Base-by-base conservation (phyloP, 169 alveolate species). In the Amoebophrya sp. region DNA sequence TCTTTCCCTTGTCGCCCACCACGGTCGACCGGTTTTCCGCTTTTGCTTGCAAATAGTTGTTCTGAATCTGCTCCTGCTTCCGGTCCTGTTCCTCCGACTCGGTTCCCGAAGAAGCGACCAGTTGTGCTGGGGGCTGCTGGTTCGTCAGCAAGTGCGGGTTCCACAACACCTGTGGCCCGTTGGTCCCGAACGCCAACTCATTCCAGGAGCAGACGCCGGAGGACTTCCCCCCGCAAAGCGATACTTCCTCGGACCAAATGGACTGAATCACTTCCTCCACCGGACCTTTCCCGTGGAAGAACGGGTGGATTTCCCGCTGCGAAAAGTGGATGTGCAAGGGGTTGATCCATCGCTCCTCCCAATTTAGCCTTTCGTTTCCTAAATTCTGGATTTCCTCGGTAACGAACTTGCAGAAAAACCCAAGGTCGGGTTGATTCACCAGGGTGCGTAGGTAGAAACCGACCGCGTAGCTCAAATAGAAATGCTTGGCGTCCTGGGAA, bases 301-400 rank as follows among this genome's bases (percentile, higher is more conserved):
- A 66, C 7, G 83, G 83, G 83, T 66, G 83, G 12, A 66, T 66
- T 1, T 66, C 83, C 10, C 83, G 83, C 35, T 66, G 83, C 35
- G 83, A 66, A 66, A 66, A 66, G 35, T 66, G 83, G 83, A 66
- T 66, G 32, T 0, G 18, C 29, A 66, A n/a, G 32, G 83, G 83
- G 83, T 66, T 66, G 83, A 66, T 66, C 83, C 83, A 66, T 25
- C 83, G 29, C 35, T 18, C 83, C 35, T 66, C 83, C 83, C 83
- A 66, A 1, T 66, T 12, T 47, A 12, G 66, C 66, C 66, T 18
- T 47, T 47, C 66, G 29, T 47, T 18, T 47, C 18, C 7, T 7
- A 47, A 18, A 7, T 12, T 7, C 18, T 18, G 18, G 66, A 47
- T 47, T 47, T 47, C 18, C 18, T 47, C 66, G 29, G 7, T 47